These are phyloP conservation scores for Pleurotus citrinopileatus DNA, from an alignment of 768 basidiomycete genomes.

Conservation along the genomic window DNA sequence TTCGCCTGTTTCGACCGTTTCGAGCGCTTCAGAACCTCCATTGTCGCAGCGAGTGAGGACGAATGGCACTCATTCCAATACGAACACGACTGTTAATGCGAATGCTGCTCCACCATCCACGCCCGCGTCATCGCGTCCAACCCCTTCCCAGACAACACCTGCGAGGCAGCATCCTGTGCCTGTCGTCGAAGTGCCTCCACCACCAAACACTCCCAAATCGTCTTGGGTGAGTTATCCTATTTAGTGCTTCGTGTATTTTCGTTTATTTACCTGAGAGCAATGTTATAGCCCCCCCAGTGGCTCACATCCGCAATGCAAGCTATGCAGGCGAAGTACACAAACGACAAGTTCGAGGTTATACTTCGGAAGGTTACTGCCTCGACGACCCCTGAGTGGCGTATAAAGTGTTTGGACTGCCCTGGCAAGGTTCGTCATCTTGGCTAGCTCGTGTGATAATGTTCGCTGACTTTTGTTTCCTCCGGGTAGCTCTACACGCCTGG, in stretches of 20 bases:
- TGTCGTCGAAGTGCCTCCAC: constrained; percentile 20
- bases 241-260: constrained; percentile 7
- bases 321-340: constrained; percentile 70
- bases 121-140: background rate
- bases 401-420: constrained; percentile 90
- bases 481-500: constrained; percentile 85
- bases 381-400: constrained; percentile 78
- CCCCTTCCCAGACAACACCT: constrained; percentile 10
- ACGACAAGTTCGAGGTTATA: constrained; percentile 82
- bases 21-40: constrained; percentile 72
- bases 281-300: constrained; percentile 63
- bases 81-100: too few species aligned
- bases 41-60: constrained; percentile 64
- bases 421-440: constrained; percentile 65
- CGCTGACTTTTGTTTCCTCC: constrained; percentile 11
- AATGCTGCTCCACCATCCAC: constrained; percentile 14
- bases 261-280: background rate
- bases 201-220: constrained; percentile 29
- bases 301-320: constrained; percentile 60
- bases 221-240: constrained; percentile 14
- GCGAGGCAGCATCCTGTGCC: background rate
- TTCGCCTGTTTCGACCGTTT: constrained; percentile 71
- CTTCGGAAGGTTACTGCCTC: constrained; percentile 54
- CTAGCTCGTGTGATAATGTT: background rate
- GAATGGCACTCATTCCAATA: constrained; percentile 44